Conservation (phyloP, 148 eudicot genomes). For the Silene conica region DNA sequence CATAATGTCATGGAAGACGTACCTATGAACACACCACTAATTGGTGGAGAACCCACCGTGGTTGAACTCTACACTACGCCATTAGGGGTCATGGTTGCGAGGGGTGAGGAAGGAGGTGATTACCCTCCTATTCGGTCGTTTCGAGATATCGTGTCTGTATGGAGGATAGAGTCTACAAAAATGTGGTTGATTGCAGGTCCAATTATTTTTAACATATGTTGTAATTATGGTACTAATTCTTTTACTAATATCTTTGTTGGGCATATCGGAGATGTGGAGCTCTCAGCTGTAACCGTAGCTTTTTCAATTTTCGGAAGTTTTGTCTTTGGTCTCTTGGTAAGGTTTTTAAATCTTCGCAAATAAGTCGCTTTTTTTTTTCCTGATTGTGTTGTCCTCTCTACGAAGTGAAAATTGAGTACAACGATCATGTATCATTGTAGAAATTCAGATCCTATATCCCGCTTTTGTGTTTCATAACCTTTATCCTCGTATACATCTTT, state of each 20-base stretch:
- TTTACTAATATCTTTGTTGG: slow-evolving; percentile 88
- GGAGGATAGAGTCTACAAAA: slow-evolving; percentile 46
- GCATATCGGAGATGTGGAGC: slow-evolving; percentile 83
- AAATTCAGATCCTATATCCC: too few species aligned
- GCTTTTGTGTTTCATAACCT: too few species aligned
- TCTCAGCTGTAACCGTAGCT: slow-evolving; percentile 80
- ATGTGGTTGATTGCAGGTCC: slow-evolving; percentile 84
- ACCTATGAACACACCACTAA: slow-evolving; percentile 31
- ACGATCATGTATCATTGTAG: too few species aligned
- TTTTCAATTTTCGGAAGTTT: slow-evolving; percentile 78
- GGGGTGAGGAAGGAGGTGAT: slow-evolving; percentile 38
- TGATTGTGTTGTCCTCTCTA: too few species aligned
- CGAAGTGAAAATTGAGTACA: too few species aligned
- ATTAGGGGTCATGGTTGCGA: slow-evolving; percentile 24
- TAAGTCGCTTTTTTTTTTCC: neutral
- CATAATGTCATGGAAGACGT: slow-evolving; percentile 21
- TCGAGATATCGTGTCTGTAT: slow-evolving; percentile 36
- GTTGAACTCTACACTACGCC: slow-evolving; percentile 37
- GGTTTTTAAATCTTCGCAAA: slow-evolving; percentile 18
- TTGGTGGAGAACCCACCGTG: slow-evolving; percentile 5
- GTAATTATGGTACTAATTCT: slow-evolving; percentile 82
- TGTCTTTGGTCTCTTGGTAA: slow-evolving; percentile 85
- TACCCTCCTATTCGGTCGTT: slow-evolving; percentile 38
- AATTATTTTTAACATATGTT: slow-evolving; percentile 76
- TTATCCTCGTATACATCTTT: too few species aligned